Evolutionary conservation across 352 stramenopile species (phyloP), one percentile per base, ranked within the genome.

Genomic region (Vaucheria bursata): DNA sequence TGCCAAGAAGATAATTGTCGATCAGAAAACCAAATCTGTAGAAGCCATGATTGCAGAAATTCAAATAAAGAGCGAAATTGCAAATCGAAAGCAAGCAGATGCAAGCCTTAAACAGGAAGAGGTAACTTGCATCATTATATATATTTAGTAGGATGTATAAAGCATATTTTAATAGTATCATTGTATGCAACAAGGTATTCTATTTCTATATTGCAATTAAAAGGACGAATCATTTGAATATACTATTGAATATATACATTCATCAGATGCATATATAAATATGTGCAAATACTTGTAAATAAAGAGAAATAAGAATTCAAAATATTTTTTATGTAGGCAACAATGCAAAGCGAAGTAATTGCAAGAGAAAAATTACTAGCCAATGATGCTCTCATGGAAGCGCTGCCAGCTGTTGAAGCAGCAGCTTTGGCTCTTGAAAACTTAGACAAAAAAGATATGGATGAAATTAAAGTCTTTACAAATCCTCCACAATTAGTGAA

Each of bases 401-500:
- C 93, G 0, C 80, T 97, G 12, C 93, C 93, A 5, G 92, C 93
- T 0, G 90, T 98, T 0, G 93, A 96, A 83, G 92, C 92, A 0
- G 93, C 93, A n/a, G 92, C 91, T 0, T 84, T 88, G 1, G 93
- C 93, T 1, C 86, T 98, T 0, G 90, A 97, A 69, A 94, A 97
- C 74, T 81, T 98, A 6, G 93, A 93, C 25, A 97, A 97, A 75
- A 87, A 96, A 0, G 91, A 97, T 87, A 74, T 98, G 50, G 97
- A 92, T 0, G 93, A 98, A 81, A 89, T 98, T 75, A 97, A 97
- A 76, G 93, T 90, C 6, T 97, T 98, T 73, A 90, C 91, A 1
- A 97, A 94, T 0, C 93, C 93, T 29, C 93, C 93, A 0, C 87
- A 90, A 7, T 81, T 94, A 1, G 93, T 98, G 35, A 95, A 96